A percentile compares a stretch with the other conserved stretches of the same genome.
These are phyloP conservation scores for Apiospora arundinis DNA, from an alignment of 2,329 filamentous ascomycete genomes.

Conservation along the genomic window DNA sequence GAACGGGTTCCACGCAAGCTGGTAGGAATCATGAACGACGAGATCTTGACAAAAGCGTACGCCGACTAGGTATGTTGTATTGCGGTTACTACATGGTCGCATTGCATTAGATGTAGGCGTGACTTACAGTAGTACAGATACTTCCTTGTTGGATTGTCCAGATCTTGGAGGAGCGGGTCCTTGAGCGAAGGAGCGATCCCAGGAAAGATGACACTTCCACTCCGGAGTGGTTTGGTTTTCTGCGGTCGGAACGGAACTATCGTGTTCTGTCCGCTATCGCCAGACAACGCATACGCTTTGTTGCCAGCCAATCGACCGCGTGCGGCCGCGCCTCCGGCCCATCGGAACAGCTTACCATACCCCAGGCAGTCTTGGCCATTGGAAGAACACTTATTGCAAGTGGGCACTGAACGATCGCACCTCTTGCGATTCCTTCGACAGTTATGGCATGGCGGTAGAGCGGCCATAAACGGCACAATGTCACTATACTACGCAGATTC, in stretches of 20 bases:
- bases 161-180: slow-evolving; percentile 62
- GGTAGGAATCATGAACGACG: slow-evolving; percentile 52
- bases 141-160: slow-evolving; percentile 51
- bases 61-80: slow-evolving; percentile 30
- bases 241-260: background rate
- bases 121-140: slow-evolving; percentile 59
- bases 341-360: slow-evolving; percentile 66
- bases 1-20: slow-evolving; percentile 51
- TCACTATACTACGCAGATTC: background rate
- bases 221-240: background rate
- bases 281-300: slow-evolving; percentile 22
- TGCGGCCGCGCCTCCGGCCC: slow-evolving; percentile 60
- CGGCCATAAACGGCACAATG: slow-evolving; percentile 28
- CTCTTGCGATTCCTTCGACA: slow-evolving; percentile 66
- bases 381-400: slow-evolving; percentile 64
- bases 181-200: slow-evolving; percentile 42
- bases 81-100: slow-evolving; percentile 20
- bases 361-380: slow-evolving; percentile 65
- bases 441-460: slow-evolving; percentile 62
- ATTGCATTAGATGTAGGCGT: background rate
- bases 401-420: slow-evolving; percentile 66
- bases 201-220: background rate
- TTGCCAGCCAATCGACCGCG: slow-evolving; percentile 50
- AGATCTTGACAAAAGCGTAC: slow-evolving; percentile 58
- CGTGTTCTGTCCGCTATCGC: background rate